A percentile compares a stretch with the other conserved stretches of the same genome.
Evolutionary conservation across 345 rosid species (phyloP).

Genomic region (Populus nigra): DNA sequence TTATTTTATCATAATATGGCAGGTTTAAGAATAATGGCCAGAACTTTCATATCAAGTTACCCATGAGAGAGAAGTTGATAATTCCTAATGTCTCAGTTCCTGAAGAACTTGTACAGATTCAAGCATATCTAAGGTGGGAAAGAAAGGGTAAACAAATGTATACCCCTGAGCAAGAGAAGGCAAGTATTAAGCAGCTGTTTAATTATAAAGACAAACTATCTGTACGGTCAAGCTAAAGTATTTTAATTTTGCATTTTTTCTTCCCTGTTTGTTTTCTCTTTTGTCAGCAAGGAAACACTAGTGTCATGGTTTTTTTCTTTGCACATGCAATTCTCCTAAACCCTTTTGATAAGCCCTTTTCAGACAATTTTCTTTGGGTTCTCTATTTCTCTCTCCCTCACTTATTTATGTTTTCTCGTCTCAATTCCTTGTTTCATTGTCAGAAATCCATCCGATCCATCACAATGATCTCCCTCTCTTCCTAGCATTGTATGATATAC

Average conservation of each 20-base stretch:
- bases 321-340: not conserved
- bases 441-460: too few relatives aligned
- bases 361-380: not conserved
- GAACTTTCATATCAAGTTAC: conserved; percentile 77
- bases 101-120: conserved; percentile 93
- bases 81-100: conserved; percentile 56
- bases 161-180: conserved; percentile 74
- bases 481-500: too few relatives aligned
- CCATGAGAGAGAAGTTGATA: conserved; percentile 38
- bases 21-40: conserved; percentile 88
- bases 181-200: conserved; percentile 21
- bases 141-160: conserved; percentile 90
- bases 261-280: not conserved
- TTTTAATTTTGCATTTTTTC: not conserved
- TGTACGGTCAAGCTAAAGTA: not conserved
- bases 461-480: too few relatives aligned
- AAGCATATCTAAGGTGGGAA: conserved; percentile 96
- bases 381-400: not conserved
- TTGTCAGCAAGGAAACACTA: not conserved
- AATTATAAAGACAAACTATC: not conserved
- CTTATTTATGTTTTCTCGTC: not conserved
- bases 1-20: conserved; percentile 16
- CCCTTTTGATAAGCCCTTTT: not conserved
- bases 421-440: not conserved
- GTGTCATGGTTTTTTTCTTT: not conserved